Conservation (phyloP, 441 rosid species). For the Aquilaria agallochum region DNA sequence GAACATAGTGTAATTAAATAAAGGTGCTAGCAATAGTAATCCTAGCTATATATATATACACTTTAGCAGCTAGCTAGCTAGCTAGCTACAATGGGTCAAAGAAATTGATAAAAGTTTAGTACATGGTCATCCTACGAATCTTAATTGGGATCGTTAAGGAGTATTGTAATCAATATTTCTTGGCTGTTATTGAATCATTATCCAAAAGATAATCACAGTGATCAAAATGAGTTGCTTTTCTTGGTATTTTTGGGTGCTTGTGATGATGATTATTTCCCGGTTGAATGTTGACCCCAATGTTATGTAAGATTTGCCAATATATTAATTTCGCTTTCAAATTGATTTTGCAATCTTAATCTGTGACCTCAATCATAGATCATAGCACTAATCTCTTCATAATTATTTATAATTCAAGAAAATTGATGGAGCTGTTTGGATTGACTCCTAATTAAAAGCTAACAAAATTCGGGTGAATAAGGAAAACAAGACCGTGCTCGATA, state of each 20-base stretch:
- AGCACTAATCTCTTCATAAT: no score
- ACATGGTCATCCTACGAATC: conserved; percentile 21
- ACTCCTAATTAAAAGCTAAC: no score
- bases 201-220: conserved; percentile 4
- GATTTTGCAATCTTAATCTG: no score
- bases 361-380: no score
- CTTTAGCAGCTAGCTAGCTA: conserved; percentile 3
- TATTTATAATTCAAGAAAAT: no score
- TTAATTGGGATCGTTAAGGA: conserved; percentile 13
- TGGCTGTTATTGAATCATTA: conserved; percentile 1
- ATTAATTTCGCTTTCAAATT: no score
- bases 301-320: no score
- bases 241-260: not conserved
- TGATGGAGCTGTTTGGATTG: no score
- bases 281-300: no score
- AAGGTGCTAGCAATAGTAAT: no score
- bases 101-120: conserved; percentile 5
- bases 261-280: not conserved
- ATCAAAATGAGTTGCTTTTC: conserved; percentile 3
- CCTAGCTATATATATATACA: not conserved
- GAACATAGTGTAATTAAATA: conserved; percentile 7
- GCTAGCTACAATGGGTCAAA: conserved; percentile 8
- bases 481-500: no score
- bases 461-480: no score
- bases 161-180: conserved; percentile 9